These are phyloP conservation scores for Cercophora samala DNA, from an alignment of 495 filamentous ascomycete species.

Conservation along the genomic window DNA sequence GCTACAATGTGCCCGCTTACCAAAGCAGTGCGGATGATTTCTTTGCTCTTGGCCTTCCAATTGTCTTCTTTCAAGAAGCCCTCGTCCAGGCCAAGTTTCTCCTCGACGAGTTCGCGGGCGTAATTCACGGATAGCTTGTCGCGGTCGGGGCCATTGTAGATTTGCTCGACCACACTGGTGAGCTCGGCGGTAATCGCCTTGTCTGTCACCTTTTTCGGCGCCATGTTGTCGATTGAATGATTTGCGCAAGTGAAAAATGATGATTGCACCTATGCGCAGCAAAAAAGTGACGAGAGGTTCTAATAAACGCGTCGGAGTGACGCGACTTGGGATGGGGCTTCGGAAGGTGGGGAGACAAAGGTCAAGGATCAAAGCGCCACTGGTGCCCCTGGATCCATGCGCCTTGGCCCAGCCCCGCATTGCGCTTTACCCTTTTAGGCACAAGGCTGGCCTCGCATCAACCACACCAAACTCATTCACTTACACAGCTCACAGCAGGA, in stretches of 20 bases:
- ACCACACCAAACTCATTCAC: not conserved
- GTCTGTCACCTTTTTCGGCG: conserved; percentile 9
- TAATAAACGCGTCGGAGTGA: not conserved
- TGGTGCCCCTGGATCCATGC: not conserved
- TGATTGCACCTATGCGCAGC: not conserved
- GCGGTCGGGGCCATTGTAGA: conserved; percentile 56
- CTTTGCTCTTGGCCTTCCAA: conserved; percentile 82
- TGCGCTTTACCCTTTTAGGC: not conserved
- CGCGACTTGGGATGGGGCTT: not conserved
- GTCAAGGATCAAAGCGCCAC: not conserved
- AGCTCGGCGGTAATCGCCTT: conserved; percentile 39
- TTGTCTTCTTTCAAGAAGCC: conserved; percentile 65
- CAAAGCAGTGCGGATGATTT: conserved; percentile 64
- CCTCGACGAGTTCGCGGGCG: conserved; percentile 65
- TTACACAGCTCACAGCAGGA: not conserved
- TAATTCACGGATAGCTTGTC: conserved; percentile 73
- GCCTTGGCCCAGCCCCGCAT: not conserved
- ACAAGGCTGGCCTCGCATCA: not conserved
- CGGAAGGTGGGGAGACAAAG: not conserved
- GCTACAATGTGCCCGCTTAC: conserved; percentile 48
- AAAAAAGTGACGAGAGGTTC: not conserved
- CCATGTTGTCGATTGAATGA: conserved; percentile 11
- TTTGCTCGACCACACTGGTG: conserved; percentile 53
- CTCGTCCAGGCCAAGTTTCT: conserved; percentile 58
- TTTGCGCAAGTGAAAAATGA: not conserved